Conservation (phyloP, 2,329 filamentous ascomycete genomes). For the Dendryphion nanum region DNA sequence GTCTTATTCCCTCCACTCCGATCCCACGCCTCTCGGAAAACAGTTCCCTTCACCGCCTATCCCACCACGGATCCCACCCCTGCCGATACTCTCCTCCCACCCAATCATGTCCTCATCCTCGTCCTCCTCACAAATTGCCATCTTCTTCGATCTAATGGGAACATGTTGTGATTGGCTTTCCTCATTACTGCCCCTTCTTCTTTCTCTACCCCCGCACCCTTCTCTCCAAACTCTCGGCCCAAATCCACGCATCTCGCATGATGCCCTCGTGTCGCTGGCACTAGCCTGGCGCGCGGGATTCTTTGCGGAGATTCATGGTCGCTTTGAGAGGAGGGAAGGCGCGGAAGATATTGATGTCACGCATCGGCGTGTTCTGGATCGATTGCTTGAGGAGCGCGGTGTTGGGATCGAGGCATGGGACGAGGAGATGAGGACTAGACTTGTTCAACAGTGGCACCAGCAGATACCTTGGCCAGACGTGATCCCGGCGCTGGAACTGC, state of each 20-base stretch:
- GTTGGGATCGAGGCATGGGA: slow-evolving; percentile 13
- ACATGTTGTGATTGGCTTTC: slow-evolving; percentile 58
- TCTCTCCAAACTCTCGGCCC: slow-evolving; percentile 4
- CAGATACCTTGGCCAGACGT: slow-evolving; percentile 56
- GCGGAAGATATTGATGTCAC: slow-evolving; percentile 55
- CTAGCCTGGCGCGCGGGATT: slow-evolving; percentile 53
- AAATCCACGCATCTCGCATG: too few species aligned
- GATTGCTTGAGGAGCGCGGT: slow-evolving; percentile 29
- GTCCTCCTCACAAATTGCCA: slow-evolving; percentile 47
- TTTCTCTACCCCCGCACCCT: slow-evolving; percentile 4
- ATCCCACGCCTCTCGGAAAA: too few species aligned
- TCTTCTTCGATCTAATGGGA: slow-evolving; percentile 60
- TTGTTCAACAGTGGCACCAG: slow-evolving; percentile 48
- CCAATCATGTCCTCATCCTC: too few species aligned
- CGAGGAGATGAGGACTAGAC: slow-evolving; percentile 11
- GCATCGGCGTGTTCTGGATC: slow-evolving; percentile 43
- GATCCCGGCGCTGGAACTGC: slow-evolving; percentile 37
- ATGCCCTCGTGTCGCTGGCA: slow-evolving; percentile 42
- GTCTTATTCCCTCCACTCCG: too few species aligned
- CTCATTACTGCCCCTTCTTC: slow-evolving; percentile 8
- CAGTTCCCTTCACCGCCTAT: too few species aligned
- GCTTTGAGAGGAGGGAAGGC: slow-evolving; percentile 33
- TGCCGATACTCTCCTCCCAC: too few species aligned
- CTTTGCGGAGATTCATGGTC: slow-evolving; percentile 47
- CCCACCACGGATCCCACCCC: too few species aligned